Conservation (phyloP, 345 rosid species). For the Bruguiera sexangula region DNA sequence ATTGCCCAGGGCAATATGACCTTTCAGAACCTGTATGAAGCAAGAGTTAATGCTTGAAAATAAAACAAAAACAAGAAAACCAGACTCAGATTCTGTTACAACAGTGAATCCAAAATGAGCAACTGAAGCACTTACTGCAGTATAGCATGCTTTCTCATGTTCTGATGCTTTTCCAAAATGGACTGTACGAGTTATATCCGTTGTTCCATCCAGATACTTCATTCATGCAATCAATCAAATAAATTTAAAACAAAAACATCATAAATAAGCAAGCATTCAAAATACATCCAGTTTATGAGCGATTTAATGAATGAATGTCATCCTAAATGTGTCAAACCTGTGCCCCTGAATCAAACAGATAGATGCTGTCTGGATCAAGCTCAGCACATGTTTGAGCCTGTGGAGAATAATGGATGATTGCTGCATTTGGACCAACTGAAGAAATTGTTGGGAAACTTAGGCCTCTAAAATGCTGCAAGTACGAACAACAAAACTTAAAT, state of each 20-base stretch:
- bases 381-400: constrained; percentile 75
- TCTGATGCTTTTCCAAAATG: constrained; percentile 94
- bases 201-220: constrained; percentile 96
- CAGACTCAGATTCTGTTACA: background rate
- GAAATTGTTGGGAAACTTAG: constrained; percentile 97
- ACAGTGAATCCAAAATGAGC: background rate
- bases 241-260: constrained; percentile 2
- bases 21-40: constrained; percentile 74
- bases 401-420: constrained; percentile 84
- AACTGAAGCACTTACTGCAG: constrained; percentile 49
- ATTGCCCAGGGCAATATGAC: constrained; percentile 85
- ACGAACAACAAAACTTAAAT: constrained; percentile 7
- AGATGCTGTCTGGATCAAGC: constrained; percentile 72
- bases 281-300: background rate
- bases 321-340: constrained; percentile 50
- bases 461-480: constrained; percentile 84
- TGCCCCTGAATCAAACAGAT: constrained; percentile 95
- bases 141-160: constrained; percentile 85
- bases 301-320: background rate
- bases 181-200: constrained; percentile 92
- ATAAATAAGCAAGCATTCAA: constrained; percentile 7
- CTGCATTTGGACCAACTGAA: constrained; percentile 92
- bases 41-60: background rate
- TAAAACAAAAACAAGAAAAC: background rate
- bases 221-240: constrained; percentile 24